These are phyloP conservation scores for Termitomyces sp. DNA, from an alignment of 1,284 basidiomycete species.

Conservation along the genomic window DNA sequence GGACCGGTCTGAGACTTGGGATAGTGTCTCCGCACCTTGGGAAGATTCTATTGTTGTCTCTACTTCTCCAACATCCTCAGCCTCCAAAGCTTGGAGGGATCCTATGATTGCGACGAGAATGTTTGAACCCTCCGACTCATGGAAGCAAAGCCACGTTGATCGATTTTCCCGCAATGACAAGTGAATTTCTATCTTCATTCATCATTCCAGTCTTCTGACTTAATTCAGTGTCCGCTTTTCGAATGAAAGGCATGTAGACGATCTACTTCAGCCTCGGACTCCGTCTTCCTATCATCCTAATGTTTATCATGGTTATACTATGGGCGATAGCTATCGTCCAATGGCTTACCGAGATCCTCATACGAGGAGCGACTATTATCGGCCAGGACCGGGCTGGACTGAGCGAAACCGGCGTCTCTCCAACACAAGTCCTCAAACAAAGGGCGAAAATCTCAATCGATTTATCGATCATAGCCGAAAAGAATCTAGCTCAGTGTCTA, in stretches of 20 bases:
- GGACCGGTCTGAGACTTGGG: constrained; percentile 35
- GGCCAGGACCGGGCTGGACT: constrained; percentile 26
- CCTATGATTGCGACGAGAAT: constrained; percentile 30
- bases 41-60: constrained; percentile 27
- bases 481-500: constrained; percentile 16
- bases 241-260: constrained; percentile 10
- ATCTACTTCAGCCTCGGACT: constrained; percentile 9
- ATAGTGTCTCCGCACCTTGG: constrained; percentile 23
- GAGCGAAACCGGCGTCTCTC: constrained; percentile 5
- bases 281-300: constrained; percentile 11
- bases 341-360: constrained; percentile 28
- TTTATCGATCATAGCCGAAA: constrained; percentile 7
- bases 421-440: constrained; percentile 10
- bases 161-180: constrained; percentile 25
- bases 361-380: constrained; percentile 32
- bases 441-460: constrained; percentile 7
- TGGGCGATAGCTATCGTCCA: constrained; percentile 44
- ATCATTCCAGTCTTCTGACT: background rate
- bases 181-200: constrained; percentile 21
- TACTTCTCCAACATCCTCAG: constrained; percentile 25
- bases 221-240: constrained; percentile 4
- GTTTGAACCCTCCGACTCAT: constrained; percentile 58
- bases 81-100: constrained; percentile 27
- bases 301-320: background rate
- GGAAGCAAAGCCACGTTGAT: constrained; percentile 55